Evolutionary conservation across 768 basidiomycete genomes (phyloP).

Genomic region (Dioszegia hungarica): DNA sequence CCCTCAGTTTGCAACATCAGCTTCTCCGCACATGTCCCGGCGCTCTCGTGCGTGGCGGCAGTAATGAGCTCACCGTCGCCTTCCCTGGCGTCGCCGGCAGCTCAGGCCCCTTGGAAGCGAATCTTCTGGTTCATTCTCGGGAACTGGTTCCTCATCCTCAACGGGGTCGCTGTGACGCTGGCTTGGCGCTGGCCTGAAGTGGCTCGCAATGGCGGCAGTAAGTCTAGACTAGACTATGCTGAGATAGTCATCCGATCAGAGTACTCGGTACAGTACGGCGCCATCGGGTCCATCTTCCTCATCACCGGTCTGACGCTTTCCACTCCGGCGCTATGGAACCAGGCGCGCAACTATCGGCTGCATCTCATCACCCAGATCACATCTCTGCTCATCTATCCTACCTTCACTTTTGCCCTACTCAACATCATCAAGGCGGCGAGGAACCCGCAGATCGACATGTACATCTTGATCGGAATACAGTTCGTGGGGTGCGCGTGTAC

Average conservation of each 20-base stretch:
- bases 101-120: too few relatives aligned
- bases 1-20: too few relatives aligned
- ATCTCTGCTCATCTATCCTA: constrained; percentile 35
- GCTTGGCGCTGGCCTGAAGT: constrained; percentile 40
- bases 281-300: constrained; percentile 37
- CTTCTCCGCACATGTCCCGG: too few relatives aligned
- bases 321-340: constrained; percentile 24
- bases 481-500: constrained; percentile 38
- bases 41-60: too few relatives aligned
- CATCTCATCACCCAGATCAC: constrained; percentile 40
- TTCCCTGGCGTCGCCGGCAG: too few relatives aligned
- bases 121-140: neutral
- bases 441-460: constrained; percentile 26
- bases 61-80: too few relatives aligned
- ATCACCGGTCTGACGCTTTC: constrained; percentile 40
- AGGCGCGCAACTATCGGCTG: constrained; percentile 30
- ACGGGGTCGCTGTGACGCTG: constrained; percentile 32
- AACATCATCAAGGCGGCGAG: constrained; percentile 30
- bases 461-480: constrained; percentile 33
- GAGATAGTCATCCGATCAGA: constrained; percentile 27
- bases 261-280: constrained; percentile 33
- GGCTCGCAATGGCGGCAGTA: constrained; percentile 31
- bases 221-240: neutral
- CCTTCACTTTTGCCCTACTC: constrained; percentile 34
- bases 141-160: constrained; percentile 38